Percentiles rank a stretch among this genome's conserved stretches.
Evolutionary conservation across 2,329 filamentous ascomycete species (phyloP).

Genomic region (Dryadomyces quercivorus): DNA sequence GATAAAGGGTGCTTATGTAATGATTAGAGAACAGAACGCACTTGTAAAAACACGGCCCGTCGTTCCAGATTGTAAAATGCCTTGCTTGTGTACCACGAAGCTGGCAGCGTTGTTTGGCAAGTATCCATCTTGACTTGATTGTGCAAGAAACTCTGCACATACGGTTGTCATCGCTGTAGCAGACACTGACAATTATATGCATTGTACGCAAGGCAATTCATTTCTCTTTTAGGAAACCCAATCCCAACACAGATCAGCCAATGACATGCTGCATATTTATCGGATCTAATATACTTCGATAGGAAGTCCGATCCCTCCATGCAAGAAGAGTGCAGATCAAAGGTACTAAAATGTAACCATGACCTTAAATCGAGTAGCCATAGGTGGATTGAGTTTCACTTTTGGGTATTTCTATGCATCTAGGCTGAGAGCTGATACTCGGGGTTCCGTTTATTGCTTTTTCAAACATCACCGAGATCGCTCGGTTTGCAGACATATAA

Average conservation of each 20-base stretch:
- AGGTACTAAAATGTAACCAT: too few species aligned
- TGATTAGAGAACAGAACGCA: background rate
- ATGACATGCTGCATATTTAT: background rate
- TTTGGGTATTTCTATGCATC: slow-evolving; percentile 1
- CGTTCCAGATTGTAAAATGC: background rate
- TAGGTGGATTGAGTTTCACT: slow-evolving; percentile 1
- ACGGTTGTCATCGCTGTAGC: too few species aligned
- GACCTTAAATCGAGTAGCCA: too few species aligned
- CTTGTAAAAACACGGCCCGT: slow-evolving; percentile 4
- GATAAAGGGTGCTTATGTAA: background rate
- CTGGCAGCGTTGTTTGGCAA: slow-evolving; percentile 1
- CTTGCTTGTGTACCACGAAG: slow-evolving; percentile 5
- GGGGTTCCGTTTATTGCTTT: background rate
- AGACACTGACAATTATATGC: background rate
- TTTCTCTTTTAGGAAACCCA: background rate
- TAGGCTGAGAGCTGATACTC: background rate
- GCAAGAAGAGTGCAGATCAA: background rate
- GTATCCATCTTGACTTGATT: background rate
- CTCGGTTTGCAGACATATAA: too few species aligned
- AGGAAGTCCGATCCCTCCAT: background rate
- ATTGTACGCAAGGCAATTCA: background rate
- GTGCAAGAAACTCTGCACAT: background rate
- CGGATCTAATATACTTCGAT: background rate
- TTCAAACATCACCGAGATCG: too few species aligned
- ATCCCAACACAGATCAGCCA: background rate